Base-by-base conservation (phyloP, 2,329 filamentous ascomycete species). In the Madurella fahalii region DNA sequence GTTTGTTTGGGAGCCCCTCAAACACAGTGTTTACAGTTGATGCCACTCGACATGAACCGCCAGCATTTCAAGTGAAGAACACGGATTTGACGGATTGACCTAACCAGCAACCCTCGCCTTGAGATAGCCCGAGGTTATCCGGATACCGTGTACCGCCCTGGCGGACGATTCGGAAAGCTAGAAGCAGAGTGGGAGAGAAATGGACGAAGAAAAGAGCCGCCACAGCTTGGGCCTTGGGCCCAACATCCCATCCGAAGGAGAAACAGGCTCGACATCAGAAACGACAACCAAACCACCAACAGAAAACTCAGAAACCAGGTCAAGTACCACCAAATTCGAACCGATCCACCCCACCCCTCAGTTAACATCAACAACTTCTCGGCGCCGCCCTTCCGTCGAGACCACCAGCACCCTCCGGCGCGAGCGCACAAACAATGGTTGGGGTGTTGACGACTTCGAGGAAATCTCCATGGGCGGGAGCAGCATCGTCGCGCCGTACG, bases 381-480 rank as follows among this genome's bases (percentile, higher is more conserved):
- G 13, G 41, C 49, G 56, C 44, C 57, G 49, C 18, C 53, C 47
- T 47, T 61, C 40, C 52, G 15, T 13, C 40, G 43, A 54, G 47
- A 47, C 54, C 43, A 47, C 58, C 25, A 47, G 58, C 39, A 65
- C 68, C 7, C 51, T 72, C 2, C 60, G 62, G 42, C 64, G 65
- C 30, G 64, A 63, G 30, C 67, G 71, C 20, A 77, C 75, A 15
- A 71, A 76, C 43, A 77, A 77, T 56, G 74, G 75, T 25, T 77
- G 75, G 57, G 69, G 75, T 46, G 69, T 71, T 37, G 70, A 71
- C 56, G 70, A 72, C 49, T 54, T 66, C 39, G 53, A 53, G 16
- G 57, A 60, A 20, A 16, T 17, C 31, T n/a, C 40, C 17, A 32
- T 32, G 2, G 32, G 30, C 13, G 51, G 9, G 34, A 18, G 43